phyloP scores from a whole-genome alignment of 352 stramenopile species.

The Salisapilia sapeloensis region DNA sequence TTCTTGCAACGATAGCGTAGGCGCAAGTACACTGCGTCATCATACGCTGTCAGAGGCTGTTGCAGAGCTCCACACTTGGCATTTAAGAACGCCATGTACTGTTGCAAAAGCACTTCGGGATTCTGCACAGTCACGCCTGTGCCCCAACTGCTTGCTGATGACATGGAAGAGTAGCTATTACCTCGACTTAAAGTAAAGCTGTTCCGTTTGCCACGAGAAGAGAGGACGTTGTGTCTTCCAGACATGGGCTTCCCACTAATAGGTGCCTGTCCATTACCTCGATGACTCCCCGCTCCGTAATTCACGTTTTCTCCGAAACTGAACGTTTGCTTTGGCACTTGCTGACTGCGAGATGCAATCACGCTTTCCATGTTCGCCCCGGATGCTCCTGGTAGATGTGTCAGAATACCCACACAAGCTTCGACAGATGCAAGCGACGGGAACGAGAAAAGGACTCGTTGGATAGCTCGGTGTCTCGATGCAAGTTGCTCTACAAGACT shows the following conservation, averaged over 20 bases:
- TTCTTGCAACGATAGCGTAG: conserved; percentile 65
- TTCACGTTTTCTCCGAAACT: conserved; percentile 43
- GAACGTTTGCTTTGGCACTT: conserved; percentile 26
- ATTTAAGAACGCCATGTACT: conserved; percentile 66
- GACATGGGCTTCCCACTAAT: conserved; percentile 3
- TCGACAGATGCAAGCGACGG: conserved; percentile 51
- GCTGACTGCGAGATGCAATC: conserved; percentile 27
- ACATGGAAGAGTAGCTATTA: conserved; percentile 17
- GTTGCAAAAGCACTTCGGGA: conserved; percentile 42
- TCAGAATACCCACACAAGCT: conserved; percentile 50
- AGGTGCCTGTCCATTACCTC: too few species aligned
- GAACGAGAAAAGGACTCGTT: conserved; percentile 65
- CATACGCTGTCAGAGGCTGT: conserved; percentile 35
- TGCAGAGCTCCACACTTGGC: conserved; percentile 32
- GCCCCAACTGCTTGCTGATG: conserved; percentile 13
- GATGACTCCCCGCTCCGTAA: conserved; percentile 14
- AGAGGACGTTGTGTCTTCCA: conserved; percentile 15
- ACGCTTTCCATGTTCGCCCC: conserved; percentile 17
- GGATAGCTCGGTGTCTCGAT: conserved; percentile 58
- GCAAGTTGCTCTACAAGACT: conserved; percentile 49
- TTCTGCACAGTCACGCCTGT: conserved; percentile 35
- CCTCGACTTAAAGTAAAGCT: conserved; percentile 6
- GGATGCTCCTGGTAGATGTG: conserved; percentile 35
- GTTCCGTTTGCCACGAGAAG: conserved; percentile 9
- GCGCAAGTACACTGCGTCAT: conserved; percentile 41